Percentiles rank a stretch among this genome's conserved stretches.
phyloP scores from a whole-genome alignment of 495 filamentous ascomycete species.

The Glonium stellatum region DNA sequence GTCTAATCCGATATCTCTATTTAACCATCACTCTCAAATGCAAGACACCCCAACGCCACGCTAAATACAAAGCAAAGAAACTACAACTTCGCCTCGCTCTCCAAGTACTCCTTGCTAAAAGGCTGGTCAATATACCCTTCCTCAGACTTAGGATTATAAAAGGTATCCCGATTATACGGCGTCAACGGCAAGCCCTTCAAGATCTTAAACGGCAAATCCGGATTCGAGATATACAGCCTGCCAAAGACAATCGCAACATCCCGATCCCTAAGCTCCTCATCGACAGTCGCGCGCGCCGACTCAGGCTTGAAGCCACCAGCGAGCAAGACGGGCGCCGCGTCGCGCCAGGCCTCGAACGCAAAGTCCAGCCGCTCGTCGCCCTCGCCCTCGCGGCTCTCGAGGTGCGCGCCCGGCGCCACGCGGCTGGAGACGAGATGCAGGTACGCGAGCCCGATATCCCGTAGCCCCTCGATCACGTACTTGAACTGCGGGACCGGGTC shows the following conservation, averaged over 20 bases:
- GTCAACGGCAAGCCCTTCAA: constrained; percentile 49
- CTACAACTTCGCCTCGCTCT: constrained; percentile 11
- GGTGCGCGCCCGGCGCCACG: no score
- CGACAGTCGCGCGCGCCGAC: constrained; percentile 45
- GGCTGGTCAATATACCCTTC: constrained; percentile 62
- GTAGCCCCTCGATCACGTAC: constrained; percentile 48
- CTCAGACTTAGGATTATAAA: constrained; percentile 47
- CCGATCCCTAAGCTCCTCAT: constrained; percentile 47
- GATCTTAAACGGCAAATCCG: constrained; percentile 61
- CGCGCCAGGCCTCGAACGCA: constrained; percentile 44
- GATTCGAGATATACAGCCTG: constrained; percentile 60
- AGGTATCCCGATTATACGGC: constrained; percentile 50
- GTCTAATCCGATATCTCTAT: no score
- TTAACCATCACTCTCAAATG: no score
- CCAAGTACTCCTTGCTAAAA: constrained; percentile 49
- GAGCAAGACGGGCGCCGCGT: constrained; percentile 51
- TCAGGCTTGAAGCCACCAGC: constrained; percentile 53
- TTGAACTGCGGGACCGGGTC: constrained; percentile 58
- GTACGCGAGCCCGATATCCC: constrained; percentile 55
- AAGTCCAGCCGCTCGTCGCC: constrained; percentile 47
- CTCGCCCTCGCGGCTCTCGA: no score
- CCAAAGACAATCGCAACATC: constrained; percentile 52
- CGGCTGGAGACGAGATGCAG: constrained; percentile 57
- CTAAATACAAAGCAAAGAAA: neutral
- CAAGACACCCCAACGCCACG: no score